A percentile compares a stretch with the other conserved stretches of the same genome.
Evolutionary conservation across 805 yeast genomes (phyloP).

Genomic region (Metschnikowia drakensbergensis): DNA sequence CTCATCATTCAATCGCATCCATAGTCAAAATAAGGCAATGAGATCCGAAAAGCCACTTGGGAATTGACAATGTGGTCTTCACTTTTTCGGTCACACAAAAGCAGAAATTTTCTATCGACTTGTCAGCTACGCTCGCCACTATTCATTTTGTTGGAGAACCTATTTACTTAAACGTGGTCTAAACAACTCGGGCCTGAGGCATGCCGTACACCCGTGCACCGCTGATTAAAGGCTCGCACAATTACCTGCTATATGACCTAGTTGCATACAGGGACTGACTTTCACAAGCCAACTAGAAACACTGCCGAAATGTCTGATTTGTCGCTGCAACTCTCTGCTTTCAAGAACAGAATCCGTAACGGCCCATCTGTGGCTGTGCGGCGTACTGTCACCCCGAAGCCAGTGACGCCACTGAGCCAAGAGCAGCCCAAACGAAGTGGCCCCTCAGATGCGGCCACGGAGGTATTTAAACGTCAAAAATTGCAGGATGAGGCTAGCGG

Average conservation of each 20-base stretch:
- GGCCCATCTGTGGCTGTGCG: constrained; percentile 39
- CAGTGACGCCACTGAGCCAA: constrained; percentile 13
- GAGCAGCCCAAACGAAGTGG: constrained; percentile 15
- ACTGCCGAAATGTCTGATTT: constrained; percentile 28
- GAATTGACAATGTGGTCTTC: too few species aligned
- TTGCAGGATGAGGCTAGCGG: constrained; percentile 17
- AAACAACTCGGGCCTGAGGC: not conserved
- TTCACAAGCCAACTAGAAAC: not conserved
- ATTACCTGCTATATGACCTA: not conserved
- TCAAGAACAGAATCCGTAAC: constrained; percentile 42
- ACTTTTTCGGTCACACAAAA: too few species aligned
- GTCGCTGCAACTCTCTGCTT: constrained; percentile 44
- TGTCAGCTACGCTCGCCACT: too few species aligned
- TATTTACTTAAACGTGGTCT: too few species aligned
- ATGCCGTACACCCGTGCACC: constrained; percentile 1
- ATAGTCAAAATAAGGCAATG: too few species aligned
- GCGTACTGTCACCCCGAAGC: constrained; percentile 22
- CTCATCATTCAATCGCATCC: too few species aligned
- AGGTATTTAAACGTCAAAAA: constrained; percentile 33
- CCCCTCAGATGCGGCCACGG: constrained; percentile 22
- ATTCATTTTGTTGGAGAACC: too few species aligned
- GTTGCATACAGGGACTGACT: not conserved
- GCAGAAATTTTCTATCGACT: too few species aligned
- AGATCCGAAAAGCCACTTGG: too few species aligned
- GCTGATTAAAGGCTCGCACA: not conserved